Conservation (phyloP, 2,329 filamentous ascomycete species). For the Ophiostoma novo-ulmi region DNA sequence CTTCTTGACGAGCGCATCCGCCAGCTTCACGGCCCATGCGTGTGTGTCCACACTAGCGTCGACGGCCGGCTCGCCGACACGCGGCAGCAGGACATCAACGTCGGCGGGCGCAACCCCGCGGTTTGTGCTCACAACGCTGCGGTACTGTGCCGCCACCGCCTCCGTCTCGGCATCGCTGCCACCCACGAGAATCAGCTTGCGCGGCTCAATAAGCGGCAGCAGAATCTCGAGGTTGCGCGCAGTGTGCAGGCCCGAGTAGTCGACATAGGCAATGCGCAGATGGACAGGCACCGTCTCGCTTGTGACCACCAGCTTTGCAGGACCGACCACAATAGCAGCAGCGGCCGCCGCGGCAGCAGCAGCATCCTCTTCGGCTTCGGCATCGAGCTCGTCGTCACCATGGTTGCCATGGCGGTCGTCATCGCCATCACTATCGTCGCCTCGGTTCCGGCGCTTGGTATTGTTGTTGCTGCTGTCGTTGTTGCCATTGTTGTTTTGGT, state of each 20-base stretch:
- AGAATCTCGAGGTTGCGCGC: constrained; percentile 91
- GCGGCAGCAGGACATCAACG: constrained; percentile 76
- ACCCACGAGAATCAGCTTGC: constrained; percentile 88
- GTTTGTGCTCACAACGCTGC: constrained; percentile 54
- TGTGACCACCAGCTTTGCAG: constrained; percentile 67
- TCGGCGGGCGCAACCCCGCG: constrained; percentile 42
- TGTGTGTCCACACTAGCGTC: constrained; percentile 97
- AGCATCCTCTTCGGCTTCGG: constrained; percentile 50
- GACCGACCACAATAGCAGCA: constrained; percentile 43
- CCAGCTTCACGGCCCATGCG: constrained; percentile 90
- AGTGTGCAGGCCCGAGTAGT: constrained; percentile 89
- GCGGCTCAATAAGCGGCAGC: constrained; percentile 86
- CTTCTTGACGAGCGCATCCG: constrained; percentile 75
- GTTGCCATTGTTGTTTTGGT: constrained; percentile 24
- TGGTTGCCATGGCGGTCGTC: not conserved
- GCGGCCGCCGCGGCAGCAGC: constrained; percentile 46
- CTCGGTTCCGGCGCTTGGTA: constrained; percentile 24
- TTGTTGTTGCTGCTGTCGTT: constrained; percentile 24
- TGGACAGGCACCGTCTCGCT: constrained; percentile 62
- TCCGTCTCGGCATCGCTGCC: constrained; percentile 74
- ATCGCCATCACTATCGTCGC: constrained; percentile 13
- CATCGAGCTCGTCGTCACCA: constrained; percentile 54
- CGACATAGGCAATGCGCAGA: constrained; percentile 77
- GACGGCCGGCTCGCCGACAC: constrained; percentile 60
- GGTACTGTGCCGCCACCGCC: constrained; percentile 73